Evolutionary conservation across 345 rosid species (phyloP).

Genomic region (Physaria fendleri): DNA sequence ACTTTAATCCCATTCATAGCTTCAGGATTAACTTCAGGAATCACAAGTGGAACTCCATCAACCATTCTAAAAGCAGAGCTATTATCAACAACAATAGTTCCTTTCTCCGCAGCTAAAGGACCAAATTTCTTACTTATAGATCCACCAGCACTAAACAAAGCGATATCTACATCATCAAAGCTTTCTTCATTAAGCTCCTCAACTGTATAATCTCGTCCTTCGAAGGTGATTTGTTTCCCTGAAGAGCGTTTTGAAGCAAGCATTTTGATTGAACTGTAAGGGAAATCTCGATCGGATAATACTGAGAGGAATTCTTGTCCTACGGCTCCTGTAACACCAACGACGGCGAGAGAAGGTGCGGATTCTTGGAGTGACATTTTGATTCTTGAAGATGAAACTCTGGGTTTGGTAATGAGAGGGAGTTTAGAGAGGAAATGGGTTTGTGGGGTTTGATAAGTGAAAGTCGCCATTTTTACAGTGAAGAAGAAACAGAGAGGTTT

Average conservation of each 20-base stretch:
- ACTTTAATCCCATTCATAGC: constrained; percentile 71
- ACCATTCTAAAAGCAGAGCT: constrained; percentile 95
- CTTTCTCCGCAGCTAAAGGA: constrained; percentile 73
- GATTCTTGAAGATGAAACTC: constrained; percentile 36
- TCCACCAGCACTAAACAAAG: constrained; percentile 91
- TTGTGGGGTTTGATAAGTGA: constrained; percentile 27
- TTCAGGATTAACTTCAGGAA: constrained; percentile 95
- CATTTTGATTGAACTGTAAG: constrained; percentile 86
- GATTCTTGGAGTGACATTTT: constrained; percentile 78
- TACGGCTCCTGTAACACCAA: constrained; percentile 91
- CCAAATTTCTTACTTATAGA: constrained; percentile 81
- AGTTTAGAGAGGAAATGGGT: constrained; percentile 33
- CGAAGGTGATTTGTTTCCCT: constrained; percentile 60
- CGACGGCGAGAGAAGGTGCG: constrained; percentile 82
- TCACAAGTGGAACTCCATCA: constrained; percentile 75
- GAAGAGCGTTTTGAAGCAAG: constrained; percentile 96
- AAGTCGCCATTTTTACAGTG: constrained; percentile 31
- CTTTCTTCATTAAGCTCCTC: constrained; percentile 78
- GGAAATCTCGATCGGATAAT: constrained; percentile 77
- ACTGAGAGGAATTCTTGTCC: constrained; percentile 93
- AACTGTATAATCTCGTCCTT: constrained; percentile 49
- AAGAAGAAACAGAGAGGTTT: constrained; percentile 4
- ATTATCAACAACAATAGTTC: constrained; percentile 81
- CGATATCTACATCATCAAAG: constrained; percentile 80
- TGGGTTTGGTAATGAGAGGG: constrained; percentile 23